Evolutionary conservation across 805 yeast species (phyloP).

Genomic region (Yamadazyma akitaensis): DNA sequence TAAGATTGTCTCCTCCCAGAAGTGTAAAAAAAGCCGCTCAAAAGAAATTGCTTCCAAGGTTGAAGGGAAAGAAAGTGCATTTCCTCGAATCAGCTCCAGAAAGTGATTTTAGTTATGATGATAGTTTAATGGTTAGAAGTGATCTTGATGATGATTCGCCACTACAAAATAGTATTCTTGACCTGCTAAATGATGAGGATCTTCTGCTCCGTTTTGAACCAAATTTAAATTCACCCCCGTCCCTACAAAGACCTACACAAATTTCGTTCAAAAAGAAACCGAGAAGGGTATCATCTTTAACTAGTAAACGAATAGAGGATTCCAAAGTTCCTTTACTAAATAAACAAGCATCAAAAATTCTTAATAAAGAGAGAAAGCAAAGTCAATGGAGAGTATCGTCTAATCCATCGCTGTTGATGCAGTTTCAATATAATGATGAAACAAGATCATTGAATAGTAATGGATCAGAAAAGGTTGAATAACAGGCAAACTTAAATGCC

Average conservation of each 20-base stretch:
- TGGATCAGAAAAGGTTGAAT: slow-evolving; percentile 27
- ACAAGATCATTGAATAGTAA: slow-evolving; percentile 20
- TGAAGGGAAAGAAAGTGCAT: slow-evolving; percentile 38
- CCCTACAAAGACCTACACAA: slow-evolving; percentile 3
- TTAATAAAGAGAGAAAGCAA: slow-evolving; percentile 1
- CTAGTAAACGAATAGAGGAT: slow-evolving; percentile 14
- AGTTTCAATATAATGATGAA: slow-evolving; percentile 13
- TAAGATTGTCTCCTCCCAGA: slow-evolving; percentile 24
- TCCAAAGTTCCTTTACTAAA: slow-evolving; percentile 30
- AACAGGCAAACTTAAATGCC: not conserved
- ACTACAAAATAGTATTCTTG: slow-evolving; percentile 20
- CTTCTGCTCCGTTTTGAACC: slow-evolving; percentile 27
- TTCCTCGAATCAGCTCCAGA: slow-evolving; percentile 34
- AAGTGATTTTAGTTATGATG: slow-evolving; percentile 30
- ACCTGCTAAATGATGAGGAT: slow-evolving; percentile 24
- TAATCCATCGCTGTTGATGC: slow-evolving; percentile 18
- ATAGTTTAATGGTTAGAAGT: slow-evolving; percentile 16
- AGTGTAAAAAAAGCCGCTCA: slow-evolving; percentile 1
- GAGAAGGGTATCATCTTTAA: slow-evolving; percentile 12
- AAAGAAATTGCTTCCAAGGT: slow-evolving; percentile 3
- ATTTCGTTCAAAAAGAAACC: slow-evolving; percentile 9
- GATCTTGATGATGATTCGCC: slow-evolving; percentile 32
- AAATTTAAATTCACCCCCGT: slow-evolving; percentile 28
- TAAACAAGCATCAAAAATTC: slow-evolving; percentile 25
- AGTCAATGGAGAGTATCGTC: slow-evolving; percentile 4